Evolutionary conservation across 2,329 filamentous ascomycete genomes (phyloP).

Genomic region (Epichloe uncinata): DNA sequence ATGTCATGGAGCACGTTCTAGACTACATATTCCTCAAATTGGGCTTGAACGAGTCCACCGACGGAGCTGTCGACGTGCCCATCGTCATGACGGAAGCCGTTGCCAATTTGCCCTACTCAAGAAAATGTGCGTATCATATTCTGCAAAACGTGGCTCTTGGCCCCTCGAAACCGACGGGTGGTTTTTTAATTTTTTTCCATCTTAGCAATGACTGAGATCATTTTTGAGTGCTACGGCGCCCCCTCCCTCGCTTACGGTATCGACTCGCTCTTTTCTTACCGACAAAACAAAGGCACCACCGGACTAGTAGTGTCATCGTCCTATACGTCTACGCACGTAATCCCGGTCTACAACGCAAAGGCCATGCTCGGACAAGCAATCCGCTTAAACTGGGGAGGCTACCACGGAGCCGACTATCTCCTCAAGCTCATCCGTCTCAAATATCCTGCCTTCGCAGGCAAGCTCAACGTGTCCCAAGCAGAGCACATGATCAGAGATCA

Average conservation of each 20-base stretch:
- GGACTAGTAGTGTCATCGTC: conserved; percentile 86
- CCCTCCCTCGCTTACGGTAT: conserved; percentile 88
- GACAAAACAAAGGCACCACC: conserved; percentile 76
- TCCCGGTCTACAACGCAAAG: conserved; percentile 81
- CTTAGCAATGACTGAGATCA: conserved; percentile 86
- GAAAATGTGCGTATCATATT: conserved; percentile 53
- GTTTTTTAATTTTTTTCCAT: not conserved
- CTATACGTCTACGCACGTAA: conserved; percentile 86
- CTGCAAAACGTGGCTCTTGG: not conserved
- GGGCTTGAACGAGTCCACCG: conserved; percentile 57
- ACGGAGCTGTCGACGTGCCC: conserved; percentile 67
- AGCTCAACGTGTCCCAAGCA: conserved; percentile 74
- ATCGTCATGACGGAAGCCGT: conserved; percentile 94
- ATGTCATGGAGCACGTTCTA: conserved; percentile 86
- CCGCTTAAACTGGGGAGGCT: conserved; percentile 87
- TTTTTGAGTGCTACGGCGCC: conserved; percentile 91
- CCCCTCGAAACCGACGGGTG: conserved; percentile 10
- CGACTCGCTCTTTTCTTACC: conserved; percentile 92
- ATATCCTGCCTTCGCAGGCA: conserved; percentile 79
- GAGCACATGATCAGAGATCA: conserved; percentile 80
- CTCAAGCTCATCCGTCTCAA: conserved; percentile 81
- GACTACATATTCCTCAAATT: conserved; percentile 94
- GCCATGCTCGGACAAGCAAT: conserved; percentile 75
- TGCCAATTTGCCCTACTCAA: conserved; percentile 77
- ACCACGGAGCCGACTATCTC: conserved; percentile 80